Evolutionary conservation across 192 early-diverging fungal genomes (phyloP), one percentile per base, ranked within the genome.

Genomic region (Diversispora epigaea): DNA sequence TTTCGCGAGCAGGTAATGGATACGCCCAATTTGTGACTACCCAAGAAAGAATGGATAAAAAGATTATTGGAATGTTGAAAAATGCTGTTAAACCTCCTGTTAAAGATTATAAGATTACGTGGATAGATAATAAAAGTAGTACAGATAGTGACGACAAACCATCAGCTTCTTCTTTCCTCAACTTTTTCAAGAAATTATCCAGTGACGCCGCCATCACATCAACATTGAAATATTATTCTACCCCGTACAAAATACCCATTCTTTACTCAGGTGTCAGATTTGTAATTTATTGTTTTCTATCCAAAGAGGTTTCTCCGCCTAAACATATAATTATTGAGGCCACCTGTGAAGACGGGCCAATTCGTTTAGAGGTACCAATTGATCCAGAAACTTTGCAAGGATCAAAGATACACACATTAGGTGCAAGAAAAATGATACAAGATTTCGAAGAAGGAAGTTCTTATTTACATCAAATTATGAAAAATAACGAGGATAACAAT

Each of bases 31-130:
- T 82, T 50, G 86, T 87, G 0, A 80, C 79, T 11, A 71, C 77
- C 21, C 71, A 72, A 8, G 86, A 87, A 75, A 78, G 80, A 47
- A 79, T 88, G 80, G 84, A 88, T n/a, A 76, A 71, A 25, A 87
- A 87, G 52, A 68, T 87, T 54, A 75, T 88, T 41, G 79, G 80
- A 58, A 83, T 88, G 82, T 71, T 87, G 50, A 87, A 87, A 56
- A 79, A 78, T 65, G 78, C 82, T 1, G 22, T 87, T 6, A 67
- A 77, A 58, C 78, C 82, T 49, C 78, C 79, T 8, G 55, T 88
- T 14, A 66, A 60, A 11, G 79, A 87, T 73, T 87, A 80, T 56
- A 84, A 85, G 66, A 65, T 88, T 10, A 52, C n/a, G 17, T 74
- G 72, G 72, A 50, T 17, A 0, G n/a, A 65, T 19, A 5, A 63